phyloP scores from a whole-genome alignment of 768 basidiomycete species.

The Serendipita vermifera region DNA sequence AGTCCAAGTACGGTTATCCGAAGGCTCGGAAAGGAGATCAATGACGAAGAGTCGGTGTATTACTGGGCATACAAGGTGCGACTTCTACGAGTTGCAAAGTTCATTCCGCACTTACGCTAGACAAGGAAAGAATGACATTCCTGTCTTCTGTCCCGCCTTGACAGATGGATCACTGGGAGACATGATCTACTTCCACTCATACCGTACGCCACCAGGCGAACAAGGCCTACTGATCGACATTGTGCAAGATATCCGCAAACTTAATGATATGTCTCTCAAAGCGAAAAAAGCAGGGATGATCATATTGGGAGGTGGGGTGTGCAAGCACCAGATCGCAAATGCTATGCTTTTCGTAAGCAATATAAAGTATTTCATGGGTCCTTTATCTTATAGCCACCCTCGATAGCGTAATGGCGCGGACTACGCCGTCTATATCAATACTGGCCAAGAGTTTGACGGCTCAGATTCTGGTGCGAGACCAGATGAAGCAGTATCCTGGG shows the following conservation, averaged over 20 bases:
- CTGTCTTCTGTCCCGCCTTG: slow-evolving; percentile 95
- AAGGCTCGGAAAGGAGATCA: slow-evolving; percentile 90
- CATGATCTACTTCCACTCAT: slow-evolving; percentile 99
- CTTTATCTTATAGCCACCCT: slow-evolving; percentile 5
- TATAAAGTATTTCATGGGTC: neutral
- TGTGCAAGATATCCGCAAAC: slow-evolving; percentile 78
- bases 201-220: slow-evolving; percentile 66
- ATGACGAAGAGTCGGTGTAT: slow-evolving; percentile 94
- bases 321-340: slow-evolving; percentile 99
- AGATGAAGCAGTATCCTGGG: slow-evolving; percentile 97
- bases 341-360: slow-evolving; percentile 87
- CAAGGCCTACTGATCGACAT: slow-evolving; percentile 86
- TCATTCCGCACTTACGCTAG: slow-evolving; percentile 21
- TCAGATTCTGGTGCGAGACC: slow-evolving; percentile 95
- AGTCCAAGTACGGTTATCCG: slow-evolving; percentile 88
- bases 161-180: slow-evolving; percentile 98
- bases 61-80: slow-evolving; percentile 99
- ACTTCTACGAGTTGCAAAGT: neutral
- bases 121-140: slow-evolving; percentile 75
- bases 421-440: slow-evolving; percentile 95
- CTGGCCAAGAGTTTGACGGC: slow-evolving; percentile 98
- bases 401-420: slow-evolving; percentile 91
- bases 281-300: slow-evolving; percentile 97
- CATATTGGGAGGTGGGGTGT: slow-evolving; percentile 92
- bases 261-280: slow-evolving; percentile 81